A percentile compares a stretch with the other conserved stretches of the same genome.
Conservation (phyloP, 129 eudicot species). For the Lactuca saligna region DNA sequence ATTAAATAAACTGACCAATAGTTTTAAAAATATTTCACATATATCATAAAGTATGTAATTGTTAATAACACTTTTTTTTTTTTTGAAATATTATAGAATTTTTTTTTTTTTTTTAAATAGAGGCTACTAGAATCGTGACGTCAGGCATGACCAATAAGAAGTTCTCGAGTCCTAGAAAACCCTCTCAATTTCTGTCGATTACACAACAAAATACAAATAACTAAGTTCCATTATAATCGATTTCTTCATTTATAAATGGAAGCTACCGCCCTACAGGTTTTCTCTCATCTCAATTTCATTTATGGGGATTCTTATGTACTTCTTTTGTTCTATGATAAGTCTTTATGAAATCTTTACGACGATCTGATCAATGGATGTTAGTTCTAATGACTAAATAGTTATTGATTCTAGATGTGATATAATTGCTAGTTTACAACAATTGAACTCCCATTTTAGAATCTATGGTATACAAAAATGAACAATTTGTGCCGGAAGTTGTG, state of each 20-base stretch:
- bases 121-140: too few relatives aligned
- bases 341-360: background rate
- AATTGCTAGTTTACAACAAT: background rate
- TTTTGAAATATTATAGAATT: too few relatives aligned
- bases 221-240: background rate
- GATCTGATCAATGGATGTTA: slow-evolving; percentile 3
- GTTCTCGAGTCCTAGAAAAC: too few relatives aligned
- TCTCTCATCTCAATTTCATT: slow-evolving; percentile 4
- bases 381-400: background rate
- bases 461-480: background rate
- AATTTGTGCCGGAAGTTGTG: background rate
- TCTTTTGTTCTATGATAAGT: background rate
- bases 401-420: background rate
- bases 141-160: too few relatives aligned
- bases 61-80: too few relatives aligned
- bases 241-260: background rate
- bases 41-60: too few relatives aligned
- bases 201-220: too few relatives aligned
- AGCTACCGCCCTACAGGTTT: slow-evolving; percentile 4
- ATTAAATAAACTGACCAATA: too few relatives aligned
- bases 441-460: background rate
- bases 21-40: too few relatives aligned
- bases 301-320: background rate
- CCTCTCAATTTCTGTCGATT: too few relatives aligned
- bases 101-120: too few relatives aligned